phyloP scores from a whole-genome alignment of 768 basidiomycete species.

The Suillus paluster region DNA sequence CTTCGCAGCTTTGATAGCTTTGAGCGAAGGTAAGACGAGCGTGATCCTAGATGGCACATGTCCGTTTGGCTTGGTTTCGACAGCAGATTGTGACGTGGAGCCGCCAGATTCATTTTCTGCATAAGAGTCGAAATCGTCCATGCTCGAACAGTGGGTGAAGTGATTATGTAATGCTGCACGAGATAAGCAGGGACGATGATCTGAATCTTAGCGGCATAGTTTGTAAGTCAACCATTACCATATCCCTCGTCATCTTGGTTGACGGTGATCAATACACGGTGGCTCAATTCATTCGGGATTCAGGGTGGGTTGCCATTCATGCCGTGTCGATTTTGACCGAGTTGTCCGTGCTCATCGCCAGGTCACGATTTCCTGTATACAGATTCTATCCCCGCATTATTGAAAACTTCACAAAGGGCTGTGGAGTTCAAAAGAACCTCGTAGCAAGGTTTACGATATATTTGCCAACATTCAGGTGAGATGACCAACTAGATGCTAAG shows the following conservation, averaged over 20 bases:
- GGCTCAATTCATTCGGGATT: background rate
- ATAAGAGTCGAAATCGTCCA: constrained; percentile 36
- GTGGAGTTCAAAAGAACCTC: background rate
- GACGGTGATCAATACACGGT: background rate
- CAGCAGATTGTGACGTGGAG: constrained; percentile 31
- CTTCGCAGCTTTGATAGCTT: constrained; percentile 61
- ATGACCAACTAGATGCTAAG: too few species aligned
- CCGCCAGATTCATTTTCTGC: constrained; percentile 34
- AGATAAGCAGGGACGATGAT: constrained; percentile 9
- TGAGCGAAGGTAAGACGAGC: constrained; percentile 71
- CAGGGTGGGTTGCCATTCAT: background rate
- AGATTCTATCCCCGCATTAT: background rate
- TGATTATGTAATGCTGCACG: constrained; percentile 16
- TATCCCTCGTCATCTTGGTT: too few species aligned
- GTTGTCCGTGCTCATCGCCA: background rate
- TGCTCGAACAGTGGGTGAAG: constrained; percentile 20
- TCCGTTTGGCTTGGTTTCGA: constrained; percentile 17
- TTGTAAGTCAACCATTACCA: background rate
- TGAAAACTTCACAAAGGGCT: background rate
- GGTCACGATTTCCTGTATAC: background rate
- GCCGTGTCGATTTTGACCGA: background rate
- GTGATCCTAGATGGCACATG: constrained; percentile 54
- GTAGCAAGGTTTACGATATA: background rate
- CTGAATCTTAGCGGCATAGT: background rate
- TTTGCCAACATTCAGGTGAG: background rate